These are phyloP conservation scores for Solanum gracilifrons DNA, from an alignment of 257 asterid genomes.

Conservation along the genomic window DNA sequence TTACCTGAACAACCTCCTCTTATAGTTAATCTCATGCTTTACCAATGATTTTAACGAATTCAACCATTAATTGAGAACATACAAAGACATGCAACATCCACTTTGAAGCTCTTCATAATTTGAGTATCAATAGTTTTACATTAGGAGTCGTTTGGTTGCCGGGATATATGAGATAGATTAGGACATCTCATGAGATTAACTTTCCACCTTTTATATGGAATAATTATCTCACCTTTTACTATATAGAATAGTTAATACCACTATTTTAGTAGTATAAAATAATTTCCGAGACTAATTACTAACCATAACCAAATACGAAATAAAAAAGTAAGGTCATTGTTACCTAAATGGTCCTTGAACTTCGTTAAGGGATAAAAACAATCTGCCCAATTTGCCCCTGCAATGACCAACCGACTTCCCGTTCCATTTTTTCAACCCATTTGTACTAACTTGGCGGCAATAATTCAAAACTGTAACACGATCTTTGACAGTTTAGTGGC, in stretches of 20 bases:
- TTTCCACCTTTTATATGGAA: no score
- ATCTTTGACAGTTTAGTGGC: not conserved
- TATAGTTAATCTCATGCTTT: not conserved
- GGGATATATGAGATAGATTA: no score
- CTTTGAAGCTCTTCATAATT: not conserved
- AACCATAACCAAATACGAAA: not conserved
- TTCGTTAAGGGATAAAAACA: not conserved
- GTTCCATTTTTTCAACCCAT: not conserved
- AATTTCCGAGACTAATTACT: not conserved
- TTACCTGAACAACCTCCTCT: not conserved
- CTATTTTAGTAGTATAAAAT: not conserved
- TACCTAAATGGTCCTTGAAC: not conserved
- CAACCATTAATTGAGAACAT: not conserved
- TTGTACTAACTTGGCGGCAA: conserved; percentile 7
- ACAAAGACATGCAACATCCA: not conserved
- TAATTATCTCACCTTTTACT: not conserved
- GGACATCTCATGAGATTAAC: not conserved
- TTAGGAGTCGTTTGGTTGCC: no score
- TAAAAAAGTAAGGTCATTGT: not conserved
- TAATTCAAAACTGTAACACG: not conserved
- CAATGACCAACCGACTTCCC: conserved; percentile 1
- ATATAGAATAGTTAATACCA: not conserved
- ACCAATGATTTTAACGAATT: no score
- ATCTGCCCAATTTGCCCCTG: not conserved
- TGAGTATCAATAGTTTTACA: no score